Evolutionary conservation across 2,329 filamentous ascomycete genomes (phyloP).

Genomic region (Aspergillus phoenicis): DNA sequence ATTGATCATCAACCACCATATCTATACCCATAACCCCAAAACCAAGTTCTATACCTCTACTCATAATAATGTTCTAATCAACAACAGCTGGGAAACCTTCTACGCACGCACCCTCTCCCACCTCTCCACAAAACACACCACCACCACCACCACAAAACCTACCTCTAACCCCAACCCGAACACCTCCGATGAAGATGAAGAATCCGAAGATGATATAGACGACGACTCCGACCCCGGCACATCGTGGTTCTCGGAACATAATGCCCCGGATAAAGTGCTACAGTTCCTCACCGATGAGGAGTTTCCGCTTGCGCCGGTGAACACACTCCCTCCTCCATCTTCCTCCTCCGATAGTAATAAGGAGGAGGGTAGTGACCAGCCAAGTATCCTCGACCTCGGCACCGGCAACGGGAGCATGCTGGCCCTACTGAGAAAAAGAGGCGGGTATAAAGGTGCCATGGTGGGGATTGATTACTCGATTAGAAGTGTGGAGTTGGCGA

Average conservation of each 20-base stretch:
- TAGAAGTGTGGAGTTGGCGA: slow-evolving; percentile 73
- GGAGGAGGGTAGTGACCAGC: slow-evolving; percentile 21
- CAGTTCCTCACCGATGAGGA: slow-evolving; percentile 61
- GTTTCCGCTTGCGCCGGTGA: slow-evolving; percentile 47
- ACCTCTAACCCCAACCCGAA: slow-evolving; percentile 55
- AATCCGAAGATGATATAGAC: slow-evolving; percentile 62
- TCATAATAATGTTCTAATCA: slow-evolving; percentile 1
- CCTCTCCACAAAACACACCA: slow-evolving; percentile 34
- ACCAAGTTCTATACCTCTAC: slow-evolving; percentile 8
- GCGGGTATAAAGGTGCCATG: slow-evolving; percentile 67
- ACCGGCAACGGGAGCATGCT: slow-evolving; percentile 93
- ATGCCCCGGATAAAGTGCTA: slow-evolving; percentile 80
- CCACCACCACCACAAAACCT: slow-evolving; percentile 4
- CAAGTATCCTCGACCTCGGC: slow-evolving; percentile 76
- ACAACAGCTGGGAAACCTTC: slow-evolving; percentile 64
- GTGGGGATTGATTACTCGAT: slow-evolving; percentile 87
- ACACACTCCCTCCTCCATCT: slow-evolving; percentile 28
- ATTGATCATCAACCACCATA: neutral
- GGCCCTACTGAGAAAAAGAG: slow-evolving; percentile 72
- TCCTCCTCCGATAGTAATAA: neutral
- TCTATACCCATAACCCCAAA: neutral
- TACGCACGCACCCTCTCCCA: slow-evolving; percentile 48
- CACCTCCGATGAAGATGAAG: slow-evolving; percentile 65
- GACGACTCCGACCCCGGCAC: slow-evolving; percentile 77
- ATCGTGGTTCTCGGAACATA: slow-evolving; percentile 94